Base-by-base conservation (phyloP, 1,284 basidiomycete species). In the Irpex sp. region DNA sequence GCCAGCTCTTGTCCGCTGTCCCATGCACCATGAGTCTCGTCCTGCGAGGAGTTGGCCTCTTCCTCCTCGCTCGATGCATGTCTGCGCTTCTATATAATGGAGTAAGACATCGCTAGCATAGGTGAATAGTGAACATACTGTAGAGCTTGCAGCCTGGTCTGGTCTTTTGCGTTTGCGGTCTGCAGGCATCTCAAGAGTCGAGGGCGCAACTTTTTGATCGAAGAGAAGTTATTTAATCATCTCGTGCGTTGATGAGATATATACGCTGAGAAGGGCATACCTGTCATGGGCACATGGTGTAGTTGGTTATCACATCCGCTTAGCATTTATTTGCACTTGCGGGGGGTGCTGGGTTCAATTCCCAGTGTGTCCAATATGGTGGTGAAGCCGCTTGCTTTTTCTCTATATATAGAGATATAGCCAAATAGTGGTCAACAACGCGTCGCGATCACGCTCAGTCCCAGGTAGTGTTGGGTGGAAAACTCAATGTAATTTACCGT, bases 301-400 rank as follows among this genome's bases (percentile, higher is more conserved):
- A 79, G 77, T 78, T 79, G 78, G 78, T 79, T 78, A 79, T 80
- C 78, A 79, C 78, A 75, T 76, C 74, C 77, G 78, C 78, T 79
- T 79, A 79, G 78, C 78, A 79, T 68, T 48, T 11, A 6, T 2
- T 51, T 37, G 17, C 19, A 17, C 48, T 44, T 64, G 62, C 62
- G 62, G 59, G 55, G 48, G 62, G 62, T 64, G 62, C 56, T 64
- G 62, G 62, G 62, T 64, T 64, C 62, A 64, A 64, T 64, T 64
- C 62, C 62, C 62, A 64, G 56, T 64, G 62, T 52, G 62, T 64
- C 62, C 62, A 63, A 44, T 44, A 0, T 8, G 4, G 1, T 5
- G 3, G 31, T 5, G 31, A 3, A 3, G 4, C 3, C 26, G 3
- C 4, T 9, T 5, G 1, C 8, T 11, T 9, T 52, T 7, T n/a